Conservation (phyloP, 306 rosid species). For the Casuarina equisetifolia region DNA sequence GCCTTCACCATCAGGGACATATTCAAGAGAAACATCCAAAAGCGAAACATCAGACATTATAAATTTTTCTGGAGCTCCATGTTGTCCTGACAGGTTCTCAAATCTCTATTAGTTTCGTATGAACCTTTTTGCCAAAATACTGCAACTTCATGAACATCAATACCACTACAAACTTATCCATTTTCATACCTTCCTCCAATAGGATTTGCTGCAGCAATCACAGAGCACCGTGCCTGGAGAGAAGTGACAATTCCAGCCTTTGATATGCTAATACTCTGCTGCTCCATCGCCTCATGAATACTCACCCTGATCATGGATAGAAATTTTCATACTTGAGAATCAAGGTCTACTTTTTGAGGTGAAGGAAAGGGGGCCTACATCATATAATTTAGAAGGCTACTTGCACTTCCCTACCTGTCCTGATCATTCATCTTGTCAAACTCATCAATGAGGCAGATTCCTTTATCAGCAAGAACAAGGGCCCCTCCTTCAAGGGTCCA, state of each 20-base stretch:
- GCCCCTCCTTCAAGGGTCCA: slow-evolving; percentile 99
- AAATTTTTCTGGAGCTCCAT: not conserved
- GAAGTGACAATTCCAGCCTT: slow-evolving; percentile 98
- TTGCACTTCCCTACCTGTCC: slow-evolving; percentile 64
- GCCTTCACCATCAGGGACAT: not conserved
- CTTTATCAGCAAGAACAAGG: slow-evolving; percentile 96
- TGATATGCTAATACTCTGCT: slow-evolving; percentile 98
- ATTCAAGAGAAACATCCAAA: not conserved
- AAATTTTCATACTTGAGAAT: slow-evolving; percentile 10
- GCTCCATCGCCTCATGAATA: slow-evolving; percentile 99
- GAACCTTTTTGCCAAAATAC: not conserved
- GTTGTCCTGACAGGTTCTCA: not conserved
- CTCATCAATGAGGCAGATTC: slow-evolving; percentile 98
- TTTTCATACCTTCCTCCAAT: slow-evolving; percentile 84
- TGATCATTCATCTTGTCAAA: slow-evolving; percentile 99
- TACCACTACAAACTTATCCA: not conserved
- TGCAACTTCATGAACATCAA: not conserved
- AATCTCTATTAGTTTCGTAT: not conserved
- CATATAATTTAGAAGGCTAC: not conserved
- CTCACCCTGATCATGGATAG: slow-evolving; percentile 72
- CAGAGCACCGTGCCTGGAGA: slow-evolving; percentile 98
- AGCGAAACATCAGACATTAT: not conserved
- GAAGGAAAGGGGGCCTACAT: slow-evolving; percentile 1
- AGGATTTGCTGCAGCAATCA: slow-evolving; percentile 99
- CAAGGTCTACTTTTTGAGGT: not conserved